Conservation (phyloP, 2,329 filamentous ascomycete genomes). For the Pezicula neosporulosa region DNA sequence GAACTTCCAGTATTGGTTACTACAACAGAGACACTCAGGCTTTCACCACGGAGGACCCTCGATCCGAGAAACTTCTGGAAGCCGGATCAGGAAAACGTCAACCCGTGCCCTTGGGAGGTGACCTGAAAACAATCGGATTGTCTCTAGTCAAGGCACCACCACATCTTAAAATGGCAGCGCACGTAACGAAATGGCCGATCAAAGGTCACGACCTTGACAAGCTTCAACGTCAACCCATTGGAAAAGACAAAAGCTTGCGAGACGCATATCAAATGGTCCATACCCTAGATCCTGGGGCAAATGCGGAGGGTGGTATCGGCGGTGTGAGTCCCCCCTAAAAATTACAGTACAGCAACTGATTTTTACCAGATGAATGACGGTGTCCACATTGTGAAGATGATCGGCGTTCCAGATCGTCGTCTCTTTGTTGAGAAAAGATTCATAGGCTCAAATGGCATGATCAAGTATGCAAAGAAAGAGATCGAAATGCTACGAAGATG, state of each 20-base stretch:
- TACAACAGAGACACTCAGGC: background rate
- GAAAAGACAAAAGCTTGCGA: conserved; percentile 7
- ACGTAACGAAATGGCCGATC: background rate
- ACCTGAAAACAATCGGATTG: too few relatives aligned
- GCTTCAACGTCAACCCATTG: conserved; percentile 4
- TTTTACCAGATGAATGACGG: conserved; percentile 20
- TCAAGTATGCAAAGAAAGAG: conserved; percentile 9
- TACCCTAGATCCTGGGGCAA: conserved; percentile 20
- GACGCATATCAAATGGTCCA: conserved; percentile 10
- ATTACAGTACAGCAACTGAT: background rate
- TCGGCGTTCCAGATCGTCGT: conserved; percentile 1
- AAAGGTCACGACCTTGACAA: background rate
- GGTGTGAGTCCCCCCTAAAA: conserved; percentile 1
- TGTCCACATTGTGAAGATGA: conserved; percentile 20
- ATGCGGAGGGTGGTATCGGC: conserved; percentile 15
- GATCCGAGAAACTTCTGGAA: conserved; percentile 1
- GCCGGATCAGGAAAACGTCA: too few relatives aligned
- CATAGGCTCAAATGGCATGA: background rate
- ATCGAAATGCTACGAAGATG: conserved; percentile 18
- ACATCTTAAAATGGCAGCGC: background rate
- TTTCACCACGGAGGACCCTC: background rate
- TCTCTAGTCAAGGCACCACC: background rate
- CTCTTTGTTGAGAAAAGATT: conserved; percentile 18
- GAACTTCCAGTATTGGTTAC: background rate
- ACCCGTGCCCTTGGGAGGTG: too few relatives aligned